Conservation (phyloP, 495 filamentous ascomycete genomes). For the Aspergillus nidulans region DNA sequence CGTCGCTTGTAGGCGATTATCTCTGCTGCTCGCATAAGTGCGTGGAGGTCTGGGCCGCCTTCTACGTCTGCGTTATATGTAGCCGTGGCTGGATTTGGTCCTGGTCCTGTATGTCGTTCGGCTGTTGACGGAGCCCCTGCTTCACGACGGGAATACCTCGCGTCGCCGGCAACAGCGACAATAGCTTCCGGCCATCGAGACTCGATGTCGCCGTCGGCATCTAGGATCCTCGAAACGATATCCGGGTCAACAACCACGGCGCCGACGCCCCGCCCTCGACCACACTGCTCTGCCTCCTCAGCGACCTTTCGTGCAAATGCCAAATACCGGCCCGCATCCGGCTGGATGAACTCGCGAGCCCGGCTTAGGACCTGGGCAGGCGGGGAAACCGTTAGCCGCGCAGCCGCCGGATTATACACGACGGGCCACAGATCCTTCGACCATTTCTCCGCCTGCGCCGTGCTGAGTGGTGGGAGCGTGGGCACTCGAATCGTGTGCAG, state of each 20-base stretch:
- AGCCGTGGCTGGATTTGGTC: constrained; percentile 27
- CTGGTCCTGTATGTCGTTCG: constrained; percentile 17
- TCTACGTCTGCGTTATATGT: constrained; percentile 32
- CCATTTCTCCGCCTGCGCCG: constrained; percentile 72
- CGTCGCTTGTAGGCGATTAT: constrained; percentile 72
- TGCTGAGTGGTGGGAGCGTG: constrained; percentile 66
- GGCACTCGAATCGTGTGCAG: constrained; percentile 62
- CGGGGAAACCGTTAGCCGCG: constrained; percentile 34
- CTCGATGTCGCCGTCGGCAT: constrained; percentile 16
- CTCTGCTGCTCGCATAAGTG: constrained; percentile 79
- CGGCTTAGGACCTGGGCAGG: constrained; percentile 57
- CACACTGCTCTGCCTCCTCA: constrained; percentile 46
- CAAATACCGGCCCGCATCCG: constrained; percentile 54
- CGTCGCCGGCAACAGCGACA: constrained; percentile 74
- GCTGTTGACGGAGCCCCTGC: constrained; percentile 30
- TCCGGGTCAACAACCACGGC: constrained; percentile 73
- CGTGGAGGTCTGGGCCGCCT: constrained; percentile 77
- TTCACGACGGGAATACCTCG: constrained; percentile 56
- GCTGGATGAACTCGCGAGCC: constrained; percentile 53
- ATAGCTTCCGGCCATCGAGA: constrained; percentile 39
- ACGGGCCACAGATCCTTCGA: constrained; percentile 78
- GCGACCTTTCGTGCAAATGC: constrained; percentile 63
- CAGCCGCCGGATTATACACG: constrained; percentile 75
- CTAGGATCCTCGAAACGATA: constrained; percentile 28
- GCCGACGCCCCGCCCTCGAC: constrained; percentile 66